Evolutionary conservation across 306 rosid species (phyloP), one percentile per base, ranked within the genome.

Genomic region (Glycine latifolia): DNA sequence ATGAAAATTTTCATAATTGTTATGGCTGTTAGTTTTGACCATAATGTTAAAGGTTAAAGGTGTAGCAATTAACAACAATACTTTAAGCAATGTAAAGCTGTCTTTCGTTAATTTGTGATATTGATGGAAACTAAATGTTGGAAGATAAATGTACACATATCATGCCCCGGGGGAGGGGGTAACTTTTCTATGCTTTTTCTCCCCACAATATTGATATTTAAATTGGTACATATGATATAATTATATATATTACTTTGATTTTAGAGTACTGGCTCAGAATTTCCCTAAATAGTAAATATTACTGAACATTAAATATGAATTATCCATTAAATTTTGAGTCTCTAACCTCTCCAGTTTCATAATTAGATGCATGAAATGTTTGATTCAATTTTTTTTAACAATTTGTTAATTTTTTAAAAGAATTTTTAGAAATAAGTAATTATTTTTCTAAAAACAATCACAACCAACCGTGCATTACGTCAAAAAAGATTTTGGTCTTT

Each of bases 61-160:
- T 55, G 37, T 31, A 37, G 67, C 46, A 67, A 69, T 75, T 68
- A 70, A 82, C 67, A 69, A 68, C 54, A 75, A 59, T 74, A 75
- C 54, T 69, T 79, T 53, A 59, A 54, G 63, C 2, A 56, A 59
- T 72, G 67, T 75, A 75, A 73, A 62, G 49, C 71, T 82, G 35
- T 58, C 68, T 58, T 76, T 44, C 17, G 46, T 71, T 75, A 17
- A 69, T 47, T 59, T 10, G 56, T 88, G 89, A 85, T 80, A 75
- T 80, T 85, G 88, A 85, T 77, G 76, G 85, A 82, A 82, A 85
- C 87, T 79, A 85, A 80, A 73, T 58, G 74, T 84, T 67, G 79
- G 47, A 62, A 79, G 73, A 69, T 47, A 43, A 43, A 43, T 43
- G 47, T 7, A 7, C 47, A 43, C 47, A 43, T 43, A 53, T 48